Conservation (phyloP, 257 asterid genomes). For the Nicotiana paniculata region DNA sequence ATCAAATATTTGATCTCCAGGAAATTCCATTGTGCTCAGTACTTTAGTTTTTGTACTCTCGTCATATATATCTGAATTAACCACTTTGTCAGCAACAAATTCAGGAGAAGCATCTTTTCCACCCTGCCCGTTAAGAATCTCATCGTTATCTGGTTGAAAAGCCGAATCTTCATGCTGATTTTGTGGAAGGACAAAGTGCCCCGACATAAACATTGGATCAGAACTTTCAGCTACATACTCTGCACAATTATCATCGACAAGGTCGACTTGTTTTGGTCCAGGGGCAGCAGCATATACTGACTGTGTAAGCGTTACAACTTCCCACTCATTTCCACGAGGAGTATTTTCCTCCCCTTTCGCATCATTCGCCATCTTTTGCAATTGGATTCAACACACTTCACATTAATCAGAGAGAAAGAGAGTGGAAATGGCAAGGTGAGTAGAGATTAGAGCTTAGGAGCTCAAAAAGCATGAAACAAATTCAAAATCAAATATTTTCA, state of each 20-base stretch:
- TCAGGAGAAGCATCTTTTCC: slow-evolving; percentile 19
- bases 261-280: slow-evolving; percentile 24
- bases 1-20: slow-evolving; percentile 30
- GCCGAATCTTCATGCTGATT: slow-evolving; percentile 43
- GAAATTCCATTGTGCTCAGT: slow-evolving; percentile 32
- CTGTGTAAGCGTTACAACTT: slow-evolving; percentile 50
- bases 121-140: slow-evolving; percentile 22
- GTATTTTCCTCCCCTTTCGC: slow-evolving; percentile 24
- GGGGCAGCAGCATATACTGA: slow-evolving; percentile 58
- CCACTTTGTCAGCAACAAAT: slow-evolving; percentile 23
- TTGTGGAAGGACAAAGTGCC: slow-evolving; percentile 69
- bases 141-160: slow-evolving; percentile 25
- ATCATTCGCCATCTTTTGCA: slow-evolving; percentile 33
- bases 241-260: slow-evolving; percentile 18
- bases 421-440: background rate
- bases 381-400: background rate
- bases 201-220: slow-evolving; percentile 58
- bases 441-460: background rate
- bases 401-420: background rate
- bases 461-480: background rate
- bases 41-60: slow-evolving; percentile 32
- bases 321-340: slow-evolving; percentile 55
- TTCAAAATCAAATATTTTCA: background rate
- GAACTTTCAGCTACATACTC: slow-evolving; percentile 49
- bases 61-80: slow-evolving; percentile 22